Base-by-base conservation (phyloP, 2,329 filamentous ascomycete genomes). In the Alternaria sp. region DNA sequence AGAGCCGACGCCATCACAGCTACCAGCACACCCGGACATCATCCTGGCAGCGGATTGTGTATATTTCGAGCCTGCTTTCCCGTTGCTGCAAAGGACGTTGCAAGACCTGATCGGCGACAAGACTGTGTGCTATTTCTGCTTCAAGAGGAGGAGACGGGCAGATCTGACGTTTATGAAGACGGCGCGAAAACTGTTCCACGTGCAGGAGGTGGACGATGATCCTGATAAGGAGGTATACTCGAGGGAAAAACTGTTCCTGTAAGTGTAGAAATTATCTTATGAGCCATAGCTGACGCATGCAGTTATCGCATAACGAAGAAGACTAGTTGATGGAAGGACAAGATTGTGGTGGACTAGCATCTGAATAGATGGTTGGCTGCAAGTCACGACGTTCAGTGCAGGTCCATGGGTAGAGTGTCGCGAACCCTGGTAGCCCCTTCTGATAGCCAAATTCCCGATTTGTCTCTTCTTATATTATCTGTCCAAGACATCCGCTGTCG, bases 41-140 rank as follows among this genome's bases (percentile, higher is more conserved):
- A 89, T 99, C 59, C 86, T 98, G n/a, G 96, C 96, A 44, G 60
- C 60, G 15, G 60, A 62, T 12, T 62, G 60, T 47, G 93, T 97
- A 52, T 99, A 98, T 83, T 97, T 97, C 79, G 96, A 98, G 80
- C 93, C 95, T 3, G 93, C 96, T 1, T 98, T 98, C 76, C 94
- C 95, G 28, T 84, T 97, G 32, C 86, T 99, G 50, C 86, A 96
- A 75, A 83, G 89, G 67, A 98, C 95, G 6, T 82, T 98, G 68
- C 84, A 87, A 62, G 89, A 92, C 66, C 84, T 97, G 51, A 84
- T 97, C 67, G 86, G 87, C 15, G 86, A 85, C 4, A 77, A 84
- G 10, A 88, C 88, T 0, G 79, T 93, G 46, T 93, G 90, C 78
- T 90, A 91, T 21, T 98, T 99, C 81, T 97, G 95, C 83, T 97